Evolutionary conservation across 75 land plant genomes (phyloP), one percentile per base, ranked within the genome.

Genomic region (Picea glauca): DNA sequence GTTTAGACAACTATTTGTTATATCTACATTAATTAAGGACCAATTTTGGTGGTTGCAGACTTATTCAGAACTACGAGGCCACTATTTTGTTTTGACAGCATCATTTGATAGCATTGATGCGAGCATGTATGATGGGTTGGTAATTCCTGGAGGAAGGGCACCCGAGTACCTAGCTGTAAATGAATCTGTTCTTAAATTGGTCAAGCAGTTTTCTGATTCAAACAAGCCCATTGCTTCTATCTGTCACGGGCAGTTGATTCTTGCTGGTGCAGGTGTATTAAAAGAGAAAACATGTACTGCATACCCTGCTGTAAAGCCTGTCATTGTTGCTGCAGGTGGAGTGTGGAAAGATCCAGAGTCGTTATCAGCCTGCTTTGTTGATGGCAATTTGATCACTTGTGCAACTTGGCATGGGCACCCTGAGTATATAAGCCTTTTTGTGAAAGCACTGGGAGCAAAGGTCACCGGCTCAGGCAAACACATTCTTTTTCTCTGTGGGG

Each of bases 111-210:
- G 87, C 14, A 81, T 92, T 57, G 88, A 94, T 50, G 85, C 75
- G 1, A 83, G 75, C 46, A 78, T 77, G 38, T 94, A 96, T 74
- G 90, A 94, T 83, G 98, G 96, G 35, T 65, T 96, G 57, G 75
- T 94, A 1, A 87, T 96, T 58, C 95, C 99, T 60, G 99, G 99
- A 81, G 99, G 99, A 33, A 83, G 99, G 23, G 98, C 99, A 43
- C 98, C 99, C 1, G 99, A 96, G 81, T 96, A 94, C 77, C 91
- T 96, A 60, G 94, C 99, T 6, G 75, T 92, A 43, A 78, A 94
- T 77, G 82, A 81, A 38, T 79, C 81, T 61, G 98, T 96, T 62
- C 13, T 87, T 32, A 75, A 81, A 4, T 20, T 96, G 72, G 95
- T 94, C 43, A 78, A 83, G 60, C 78, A 82, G 76, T 92, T 94